Conservation (phyloP, 2,329 filamentous ascomycete genomes). For the Nothopassalora personata region DNA sequence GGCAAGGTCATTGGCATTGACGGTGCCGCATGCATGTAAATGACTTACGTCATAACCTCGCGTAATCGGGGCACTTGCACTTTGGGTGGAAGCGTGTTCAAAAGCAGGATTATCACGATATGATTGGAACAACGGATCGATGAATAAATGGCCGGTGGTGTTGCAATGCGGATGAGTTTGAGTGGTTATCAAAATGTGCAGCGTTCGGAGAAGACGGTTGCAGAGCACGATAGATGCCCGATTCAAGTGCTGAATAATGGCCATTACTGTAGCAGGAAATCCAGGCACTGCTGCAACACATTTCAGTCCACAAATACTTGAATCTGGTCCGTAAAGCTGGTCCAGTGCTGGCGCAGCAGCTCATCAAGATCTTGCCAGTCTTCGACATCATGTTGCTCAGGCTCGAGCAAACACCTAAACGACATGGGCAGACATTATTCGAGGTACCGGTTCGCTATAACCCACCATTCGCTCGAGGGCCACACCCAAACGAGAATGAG, state of each 20-base stretch:
- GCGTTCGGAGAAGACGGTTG: neutral
- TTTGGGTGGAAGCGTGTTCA: neutral
- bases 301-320: neutral
- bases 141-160: neutral
- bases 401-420: neutral
- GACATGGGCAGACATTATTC: no score
- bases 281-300: neutral
- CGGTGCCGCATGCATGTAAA: constrained; percentile 38
- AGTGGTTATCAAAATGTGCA: neutral
- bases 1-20: constrained; percentile 50
- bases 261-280: constrained; percentile 2
- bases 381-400: neutral
- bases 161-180: neutral
- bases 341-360: neutral
- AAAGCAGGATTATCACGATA: neutral
- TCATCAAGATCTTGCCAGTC: neutral
- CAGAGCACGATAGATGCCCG: constrained; percentile 4
- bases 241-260: constrained; percentile 9
- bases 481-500: no score
- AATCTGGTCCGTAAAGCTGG: neutral
- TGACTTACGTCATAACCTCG: neutral
- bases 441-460: no score
- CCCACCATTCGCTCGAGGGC: no score
- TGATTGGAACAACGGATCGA: neutral
- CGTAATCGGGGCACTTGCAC: neutral